Evolutionary conservation across 371 early-diverging fungal species (phyloP).

Genomic region (Synchytrium microbalum): DNA sequence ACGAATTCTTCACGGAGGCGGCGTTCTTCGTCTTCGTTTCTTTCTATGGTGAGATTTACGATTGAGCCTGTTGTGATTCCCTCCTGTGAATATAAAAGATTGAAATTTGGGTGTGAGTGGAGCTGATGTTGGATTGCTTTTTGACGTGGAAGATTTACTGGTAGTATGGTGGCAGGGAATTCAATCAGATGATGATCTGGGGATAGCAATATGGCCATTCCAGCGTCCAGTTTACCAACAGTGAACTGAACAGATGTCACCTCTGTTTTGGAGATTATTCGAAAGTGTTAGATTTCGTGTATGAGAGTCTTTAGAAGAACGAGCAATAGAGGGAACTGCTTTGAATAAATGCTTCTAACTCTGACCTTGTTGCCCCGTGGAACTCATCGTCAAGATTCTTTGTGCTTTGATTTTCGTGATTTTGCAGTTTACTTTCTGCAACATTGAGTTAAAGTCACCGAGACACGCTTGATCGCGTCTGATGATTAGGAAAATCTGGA

Average conservation of each 20-base stretch:
- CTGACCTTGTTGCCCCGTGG: no score
- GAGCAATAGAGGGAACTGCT: no score
- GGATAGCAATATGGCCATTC: conserved; percentile 78
- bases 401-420: no score
- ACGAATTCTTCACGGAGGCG: conserved; percentile 72
- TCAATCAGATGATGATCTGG: conserved; percentile 94
- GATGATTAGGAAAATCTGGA: no score
- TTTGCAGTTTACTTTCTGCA: no score
- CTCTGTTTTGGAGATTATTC: no score
- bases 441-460: no score
- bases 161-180: conserved; percentile 92
- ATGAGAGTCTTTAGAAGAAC: no score
- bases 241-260: conserved; percentile 56
- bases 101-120: not conserved
- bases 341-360: no score
- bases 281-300: no score
- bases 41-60: conserved; percentile 83
- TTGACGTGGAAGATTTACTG: conserved; percentile 28
- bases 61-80: conserved; percentile 89
- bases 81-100: conserved; percentile 23
- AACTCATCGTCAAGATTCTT: no score
- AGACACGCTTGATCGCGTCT: no score
- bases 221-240: conserved; percentile 87
- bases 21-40: conserved; percentile 77
- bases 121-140: not conserved